These are phyloP conservation scores for Globisporangium heterothallicum DNA, from an alignment of 352 stramenopile species.

Conservation along the genomic window DNA sequence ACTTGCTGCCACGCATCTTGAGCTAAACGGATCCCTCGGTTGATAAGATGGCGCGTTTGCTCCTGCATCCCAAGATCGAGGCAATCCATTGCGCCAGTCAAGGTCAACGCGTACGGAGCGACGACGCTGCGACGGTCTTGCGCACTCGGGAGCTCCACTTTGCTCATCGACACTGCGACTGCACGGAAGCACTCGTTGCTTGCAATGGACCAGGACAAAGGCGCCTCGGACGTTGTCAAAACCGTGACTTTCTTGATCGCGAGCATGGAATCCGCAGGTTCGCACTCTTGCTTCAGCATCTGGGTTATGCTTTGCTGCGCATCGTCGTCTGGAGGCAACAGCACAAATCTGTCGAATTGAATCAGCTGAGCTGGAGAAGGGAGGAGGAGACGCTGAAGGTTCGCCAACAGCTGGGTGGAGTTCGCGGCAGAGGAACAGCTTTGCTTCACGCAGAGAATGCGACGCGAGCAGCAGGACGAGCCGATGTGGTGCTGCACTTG, in stretches of 20 bases:
- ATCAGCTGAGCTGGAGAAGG: constrained; percentile 3
- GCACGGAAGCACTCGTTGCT: neutral
- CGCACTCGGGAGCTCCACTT: constrained; percentile 15
- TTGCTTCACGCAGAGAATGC: constrained; percentile 22
- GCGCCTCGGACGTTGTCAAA: constrained; percentile 18
- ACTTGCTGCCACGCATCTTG: neutral
- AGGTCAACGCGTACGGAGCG: constrained; percentile 10
- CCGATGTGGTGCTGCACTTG: constrained; percentile 26
- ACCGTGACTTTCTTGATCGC: constrained; percentile 20
- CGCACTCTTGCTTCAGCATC: constrained; percentile 1
- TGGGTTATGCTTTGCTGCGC: neutral
- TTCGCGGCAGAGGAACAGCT: constrained; percentile 13
- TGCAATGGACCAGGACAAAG: neutral
- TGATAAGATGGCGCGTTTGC: constrained; percentile 8
- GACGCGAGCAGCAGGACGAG: constrained; percentile 13
- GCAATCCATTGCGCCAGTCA: constrained; percentile 11
- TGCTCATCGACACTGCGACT: constrained; percentile 5
- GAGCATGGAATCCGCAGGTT: neutral
- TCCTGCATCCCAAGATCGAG: constrained; percentile 12
- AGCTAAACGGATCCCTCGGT: constrained; percentile 1
- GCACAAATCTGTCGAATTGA: constrained; percentile 23
- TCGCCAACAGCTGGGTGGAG: constrained; percentile 15
- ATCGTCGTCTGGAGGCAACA: neutral
- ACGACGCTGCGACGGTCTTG: constrained; percentile 2
- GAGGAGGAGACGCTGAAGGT: constrained; percentile 13